phyloP scores from a whole-genome alignment of 2,329 filamentous ascomycete genomes.

The Fusarium annulatum region DNA sequence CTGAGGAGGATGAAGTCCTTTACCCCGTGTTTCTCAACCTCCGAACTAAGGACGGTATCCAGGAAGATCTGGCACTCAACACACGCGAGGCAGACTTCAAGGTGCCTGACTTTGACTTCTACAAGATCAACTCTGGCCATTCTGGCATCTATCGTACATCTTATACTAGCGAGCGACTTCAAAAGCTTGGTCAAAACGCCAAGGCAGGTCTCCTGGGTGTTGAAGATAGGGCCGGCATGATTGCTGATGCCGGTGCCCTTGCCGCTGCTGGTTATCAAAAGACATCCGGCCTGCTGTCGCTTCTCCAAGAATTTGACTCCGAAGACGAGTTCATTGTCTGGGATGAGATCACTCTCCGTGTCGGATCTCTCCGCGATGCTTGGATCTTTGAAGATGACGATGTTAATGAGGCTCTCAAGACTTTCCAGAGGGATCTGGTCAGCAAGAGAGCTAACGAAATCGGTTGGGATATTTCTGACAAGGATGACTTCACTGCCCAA shows the following conservation, averaged over 20 bases:
- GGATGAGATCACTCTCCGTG: slow-evolving; percentile 87
- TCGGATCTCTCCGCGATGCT: slow-evolving; percentile 81
- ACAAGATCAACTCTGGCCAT: slow-evolving; percentile 96
- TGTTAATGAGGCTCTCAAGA: slow-evolving; percentile 79
- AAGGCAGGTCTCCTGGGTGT: slow-evolving; percentile 78
- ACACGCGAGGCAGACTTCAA: slow-evolving; percentile 80
- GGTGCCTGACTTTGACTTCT: slow-evolving; percentile 85
- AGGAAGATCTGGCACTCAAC: slow-evolving; percentile 74
- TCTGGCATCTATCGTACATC: slow-evolving; percentile 92
- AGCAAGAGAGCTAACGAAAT: slow-evolving; percentile 84
- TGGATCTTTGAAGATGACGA: slow-evolving; percentile 84
- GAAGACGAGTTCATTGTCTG: slow-evolving; percentile 94
- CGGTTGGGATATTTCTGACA: slow-evolving; percentile 87
- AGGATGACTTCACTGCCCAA: slow-evolving; percentile 88
- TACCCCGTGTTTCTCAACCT: slow-evolving; percentile 92
- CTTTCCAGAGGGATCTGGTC: slow-evolving; percentile 83
- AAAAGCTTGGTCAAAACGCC: slow-evolving; percentile 88
- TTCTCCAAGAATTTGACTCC: slow-evolving; percentile 84
- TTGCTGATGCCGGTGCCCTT: slow-evolving; percentile 90
- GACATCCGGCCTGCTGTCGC: slow-evolving; percentile 86
- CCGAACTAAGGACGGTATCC: slow-evolving; percentile 83
- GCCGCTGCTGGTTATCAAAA: slow-evolving; percentile 92
- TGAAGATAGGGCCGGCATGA: slow-evolving; percentile 94
- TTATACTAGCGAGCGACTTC: slow-evolving; percentile 83
- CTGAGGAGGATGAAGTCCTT: slow-evolving; percentile 88